Base-by-base conservation (phyloP, 306 rosid genomes). In the Malus fusca region DNA sequence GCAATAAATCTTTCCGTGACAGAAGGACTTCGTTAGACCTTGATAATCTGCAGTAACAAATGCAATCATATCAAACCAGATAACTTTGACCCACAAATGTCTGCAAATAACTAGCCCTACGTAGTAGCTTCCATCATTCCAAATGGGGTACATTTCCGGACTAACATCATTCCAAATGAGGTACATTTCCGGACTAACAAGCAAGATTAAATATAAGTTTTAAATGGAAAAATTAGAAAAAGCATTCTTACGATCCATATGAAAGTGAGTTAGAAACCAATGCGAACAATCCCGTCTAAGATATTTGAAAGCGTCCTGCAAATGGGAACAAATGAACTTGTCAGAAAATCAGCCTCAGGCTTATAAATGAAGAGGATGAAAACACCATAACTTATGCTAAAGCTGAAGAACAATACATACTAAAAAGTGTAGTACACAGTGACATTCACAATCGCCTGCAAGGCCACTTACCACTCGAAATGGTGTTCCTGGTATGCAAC, bases 251-350 rank as follows among this genome's bases (percentile, higher is more conserved):
- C 98, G 98, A 82, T 94, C 98, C 96, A 93, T 78, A 75, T 93
- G 98, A 78, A 93, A 93, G 84, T 93, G 98, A 79, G 98, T 85
- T 68, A 93, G 98, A 87, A 93, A 93, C 98, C 98, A 93, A 82
- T 93, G 90, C 22, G 89, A 89, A 84, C 97, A 93, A 80, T 91
- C 97, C 75, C 97, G 88, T 87, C 97, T 81, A 46, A 93, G 98
- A 85, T 88, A 86, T 76, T 87, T 91, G 80, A 94, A 94, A 74
- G 98, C 98, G 84, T 94, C 98, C 98, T 94, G 89, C 85, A 88
- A 37, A 67, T 51, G 66, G 74, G 30, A 61, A 71, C 75, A 44
- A 25, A 87, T 68, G 75, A 22, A 74, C 30, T 87, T 73, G 79
- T 72, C 69, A 79, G 40, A 10, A 13, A 30, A 43, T 12, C 35